These are phyloP conservation scores for Aspergillus fischeri DNA, from an alignment of 2,329 filamentous ascomycete genomes.

Conservation along the genomic window DNA sequence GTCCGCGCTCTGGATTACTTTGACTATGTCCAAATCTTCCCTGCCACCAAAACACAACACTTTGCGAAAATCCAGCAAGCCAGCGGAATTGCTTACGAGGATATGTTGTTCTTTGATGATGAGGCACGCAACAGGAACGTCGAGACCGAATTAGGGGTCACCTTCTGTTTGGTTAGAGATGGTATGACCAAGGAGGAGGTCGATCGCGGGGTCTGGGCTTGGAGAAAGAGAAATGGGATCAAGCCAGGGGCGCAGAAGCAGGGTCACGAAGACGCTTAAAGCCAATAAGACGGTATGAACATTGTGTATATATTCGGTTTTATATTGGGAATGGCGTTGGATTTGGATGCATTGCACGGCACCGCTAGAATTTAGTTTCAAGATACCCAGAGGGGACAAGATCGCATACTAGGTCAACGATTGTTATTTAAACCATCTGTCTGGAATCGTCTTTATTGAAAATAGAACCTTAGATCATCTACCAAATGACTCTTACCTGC, in stretches of 20 bases:
- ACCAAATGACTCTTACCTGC: neutral
- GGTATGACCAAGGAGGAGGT: constrained; percentile 74
- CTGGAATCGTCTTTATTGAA: neutral
- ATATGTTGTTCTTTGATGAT: constrained; percentile 96
- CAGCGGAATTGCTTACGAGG: constrained; percentile 67
- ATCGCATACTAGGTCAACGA: neutral
- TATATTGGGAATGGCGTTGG: neutral
- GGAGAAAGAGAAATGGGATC: constrained; percentile 68
- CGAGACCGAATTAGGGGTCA: constrained; percentile 66
- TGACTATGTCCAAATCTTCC: constrained; percentile 60
- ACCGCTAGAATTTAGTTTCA: neutral
- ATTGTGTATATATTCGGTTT: neutral
- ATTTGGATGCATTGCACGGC: neutral
- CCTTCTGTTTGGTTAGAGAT: constrained; percentile 76
- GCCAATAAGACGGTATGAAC: neutral
- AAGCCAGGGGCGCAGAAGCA: constrained; percentile 17
- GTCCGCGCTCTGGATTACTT: constrained; percentile 50
- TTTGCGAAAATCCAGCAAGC: constrained; percentile 69
- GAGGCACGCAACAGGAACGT: constrained; percentile 84
- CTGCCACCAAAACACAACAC: constrained; percentile 78
- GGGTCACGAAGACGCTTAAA: constrained; percentile 6
- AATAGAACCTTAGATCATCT: neutral
- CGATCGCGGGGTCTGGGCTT: constrained; percentile 73
- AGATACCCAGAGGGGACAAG: constrained; percentile 12
- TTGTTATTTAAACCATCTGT: neutral